Conservation (phyloP, 495 filamentous ascomycete genomes). For the Wilcoxina mikolae region DNA sequence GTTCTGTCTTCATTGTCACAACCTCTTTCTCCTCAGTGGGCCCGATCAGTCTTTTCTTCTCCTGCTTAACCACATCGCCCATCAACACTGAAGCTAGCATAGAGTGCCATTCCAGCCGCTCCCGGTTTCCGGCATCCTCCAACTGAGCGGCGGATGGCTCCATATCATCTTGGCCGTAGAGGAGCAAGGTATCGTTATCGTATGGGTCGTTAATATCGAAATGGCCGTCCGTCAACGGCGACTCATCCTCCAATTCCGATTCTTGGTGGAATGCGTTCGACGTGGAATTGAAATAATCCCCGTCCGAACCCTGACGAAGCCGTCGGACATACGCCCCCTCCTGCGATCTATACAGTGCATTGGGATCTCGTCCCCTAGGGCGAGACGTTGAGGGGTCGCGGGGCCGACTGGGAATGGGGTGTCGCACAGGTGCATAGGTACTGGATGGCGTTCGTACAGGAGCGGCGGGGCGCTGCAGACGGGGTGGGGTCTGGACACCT, state of each 20-base stretch:
- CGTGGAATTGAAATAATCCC: conserved; percentile 59
- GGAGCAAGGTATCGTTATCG: conserved; percentile 84
- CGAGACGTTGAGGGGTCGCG: conserved; percentile 41
- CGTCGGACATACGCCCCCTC: conserved; percentile 69
- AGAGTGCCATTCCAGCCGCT: conserved; percentile 91
- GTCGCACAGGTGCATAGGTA: conserved; percentile 61
- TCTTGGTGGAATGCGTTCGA: conserved; percentile 45
- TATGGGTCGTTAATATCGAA: conserved; percentile 63
- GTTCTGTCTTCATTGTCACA: conserved; percentile 58
- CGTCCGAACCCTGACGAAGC: conserved; percentile 54
- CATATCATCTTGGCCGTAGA: conserved; percentile 70
- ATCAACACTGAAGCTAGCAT: conserved; percentile 94
- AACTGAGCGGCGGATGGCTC: conserved; percentile 80
- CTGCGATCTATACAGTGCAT: conserved; percentile 67
- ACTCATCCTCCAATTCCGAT: conserved; percentile 81
- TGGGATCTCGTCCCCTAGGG: conserved; percentile 46
- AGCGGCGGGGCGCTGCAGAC: conserved; percentile 44
- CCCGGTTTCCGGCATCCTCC: conserved; percentile 72
- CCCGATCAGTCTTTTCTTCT: conserved; percentile 87
- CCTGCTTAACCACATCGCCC: conserved; percentile 91
- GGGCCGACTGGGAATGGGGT: conserved; percentile 40
- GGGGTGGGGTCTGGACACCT: conserved; percentile 21
- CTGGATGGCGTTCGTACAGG: conserved; percentile 53
- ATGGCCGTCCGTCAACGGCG: conserved; percentile 67
- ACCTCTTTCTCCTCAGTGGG: conserved; percentile 57